Conservation (phyloP, 2,329 filamentous ascomycete species). For the Tolypocladium cylindrosporum region DNA sequence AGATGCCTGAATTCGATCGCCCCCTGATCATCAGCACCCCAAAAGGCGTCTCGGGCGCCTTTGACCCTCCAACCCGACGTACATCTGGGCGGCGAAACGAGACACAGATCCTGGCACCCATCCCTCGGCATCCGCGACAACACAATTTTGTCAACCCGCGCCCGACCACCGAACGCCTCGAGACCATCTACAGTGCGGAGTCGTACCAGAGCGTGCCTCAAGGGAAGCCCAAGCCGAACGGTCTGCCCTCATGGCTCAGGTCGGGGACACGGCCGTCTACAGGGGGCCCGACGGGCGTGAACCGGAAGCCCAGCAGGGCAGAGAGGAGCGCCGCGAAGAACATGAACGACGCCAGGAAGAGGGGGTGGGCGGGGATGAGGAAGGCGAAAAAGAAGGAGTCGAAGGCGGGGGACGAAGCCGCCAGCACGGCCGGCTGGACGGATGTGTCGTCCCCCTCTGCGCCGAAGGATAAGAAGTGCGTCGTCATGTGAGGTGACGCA, state of each 20-base stretch:
- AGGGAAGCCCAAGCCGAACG: slow-evolving; percentile 7
- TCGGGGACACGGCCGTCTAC: slow-evolving; percentile 21
- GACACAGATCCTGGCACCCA: slow-evolving; percentile 40
- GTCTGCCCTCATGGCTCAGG: slow-evolving; percentile 24
- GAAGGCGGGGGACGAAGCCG: slow-evolving; percentile 19
- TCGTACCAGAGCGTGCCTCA: slow-evolving; percentile 10
- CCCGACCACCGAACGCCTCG: slow-evolving; percentile 42
- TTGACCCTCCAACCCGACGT: slow-evolving; percentile 31
- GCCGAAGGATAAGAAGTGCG: slow-evolving; percentile 35
- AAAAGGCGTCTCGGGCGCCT: slow-evolving; percentile 42
- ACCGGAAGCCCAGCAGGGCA: slow-evolving; percentile 42
- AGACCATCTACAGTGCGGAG: slow-evolving; percentile 40
- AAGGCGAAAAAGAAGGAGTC: slow-evolving; percentile 24
- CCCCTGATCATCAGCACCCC: slow-evolving; percentile 54
- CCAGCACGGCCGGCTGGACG: slow-evolving; percentile 41
- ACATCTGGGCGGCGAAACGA: slow-evolving; percentile 24
- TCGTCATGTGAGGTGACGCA: slow-evolving; percentile 34
- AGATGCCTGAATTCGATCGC: slow-evolving; percentile 29
- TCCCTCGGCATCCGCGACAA: slow-evolving; percentile 40
- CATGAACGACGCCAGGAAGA: slow-evolving; percentile 48
- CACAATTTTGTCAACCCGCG: slow-evolving; percentile 19
- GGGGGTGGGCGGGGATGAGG: slow-evolving; percentile 39
- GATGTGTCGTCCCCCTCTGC: slow-evolving; percentile 30
- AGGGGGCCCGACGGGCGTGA: slow-evolving; percentile 32
- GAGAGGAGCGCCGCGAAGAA: slow-evolving; percentile 53